Evolutionary conservation across 768 basidiomycete genomes (phyloP).

Genomic region (Podaxis rugospora): DNA sequence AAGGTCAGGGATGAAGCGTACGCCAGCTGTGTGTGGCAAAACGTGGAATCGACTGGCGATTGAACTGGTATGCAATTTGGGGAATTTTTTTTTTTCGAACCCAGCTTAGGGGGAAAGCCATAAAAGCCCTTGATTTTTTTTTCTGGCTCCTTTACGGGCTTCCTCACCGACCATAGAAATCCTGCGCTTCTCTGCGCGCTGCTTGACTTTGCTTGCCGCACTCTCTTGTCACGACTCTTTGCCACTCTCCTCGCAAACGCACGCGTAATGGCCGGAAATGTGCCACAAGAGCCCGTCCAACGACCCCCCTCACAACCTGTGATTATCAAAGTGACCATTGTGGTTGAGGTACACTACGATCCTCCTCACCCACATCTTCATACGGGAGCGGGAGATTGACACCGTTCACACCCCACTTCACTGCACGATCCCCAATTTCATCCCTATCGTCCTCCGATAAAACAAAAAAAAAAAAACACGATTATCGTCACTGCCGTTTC

Average conservation of each 20-base stretch:
- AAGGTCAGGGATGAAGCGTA: neutral
- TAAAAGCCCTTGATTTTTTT: neutral
- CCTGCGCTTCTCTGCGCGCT: neutral
- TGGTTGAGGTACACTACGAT: neutral
- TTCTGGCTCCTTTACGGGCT: neutral
- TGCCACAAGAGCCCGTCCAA: too few relatives aligned
- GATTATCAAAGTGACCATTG: too few relatives aligned
- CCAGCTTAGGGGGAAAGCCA: neutral
- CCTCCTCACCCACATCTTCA: neutral
- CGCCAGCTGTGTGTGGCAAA: neutral
- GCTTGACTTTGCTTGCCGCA: neutral
- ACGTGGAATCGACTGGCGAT: neutral
- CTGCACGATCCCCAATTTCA: neutral
- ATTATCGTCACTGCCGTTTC: neutral
- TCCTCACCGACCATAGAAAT: neutral
- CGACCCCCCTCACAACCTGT: too few relatives aligned
- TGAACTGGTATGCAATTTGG: neutral
- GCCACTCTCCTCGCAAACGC: too few relatives aligned
- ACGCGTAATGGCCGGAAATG: too few relatives aligned
- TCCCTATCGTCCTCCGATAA: neutral
- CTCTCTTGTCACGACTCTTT: neutral
- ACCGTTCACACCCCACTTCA: neutral
- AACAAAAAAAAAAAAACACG: neutral
- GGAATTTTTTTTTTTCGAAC: neutral
- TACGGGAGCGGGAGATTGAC: neutral